Evolutionary conservation across 129 eudicot species (phyloP).

Genomic region (Pulicaria dysenterica): DNA sequence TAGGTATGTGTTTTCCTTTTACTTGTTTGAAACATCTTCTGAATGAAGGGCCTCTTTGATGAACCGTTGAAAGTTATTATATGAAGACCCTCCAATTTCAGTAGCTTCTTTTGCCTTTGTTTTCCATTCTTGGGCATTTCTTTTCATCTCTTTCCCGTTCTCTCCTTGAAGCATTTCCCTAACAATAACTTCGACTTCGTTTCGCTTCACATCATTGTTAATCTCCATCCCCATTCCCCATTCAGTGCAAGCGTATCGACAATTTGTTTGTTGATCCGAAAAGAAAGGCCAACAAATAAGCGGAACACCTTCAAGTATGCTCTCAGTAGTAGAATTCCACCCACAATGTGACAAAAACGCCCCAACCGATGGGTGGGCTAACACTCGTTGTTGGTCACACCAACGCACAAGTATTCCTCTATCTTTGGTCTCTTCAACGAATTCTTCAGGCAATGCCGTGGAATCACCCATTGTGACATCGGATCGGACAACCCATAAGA

Average conservation of each 20-base stretch:
- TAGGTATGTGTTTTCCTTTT: not conserved
- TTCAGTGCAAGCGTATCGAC: constrained; percentile 41
- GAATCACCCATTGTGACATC: constrained; percentile 53
- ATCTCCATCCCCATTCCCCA: constrained; percentile 77
- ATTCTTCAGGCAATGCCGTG: constrained; percentile 30
- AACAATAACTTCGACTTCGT: constrained; percentile 49
- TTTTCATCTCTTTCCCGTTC: constrained; percentile 49
- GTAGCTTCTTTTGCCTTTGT: constrained; percentile 45
- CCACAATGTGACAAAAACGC: constrained; percentile 62
- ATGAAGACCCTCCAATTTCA: constrained; percentile 47
- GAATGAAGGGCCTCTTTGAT: constrained; percentile 35
- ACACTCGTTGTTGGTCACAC: constrained; percentile 59
- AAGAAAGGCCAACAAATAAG: constrained; percentile 64
- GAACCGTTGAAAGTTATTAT: constrained; percentile 39
- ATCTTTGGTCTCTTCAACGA: constrained; percentile 45
- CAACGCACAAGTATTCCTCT: constrained; percentile 47
- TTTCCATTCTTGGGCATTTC: constrained; percentile 54
- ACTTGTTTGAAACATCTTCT: not conserved
- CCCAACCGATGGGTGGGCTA: constrained; percentile 45
- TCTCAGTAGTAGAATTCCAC: constrained; percentile 58
- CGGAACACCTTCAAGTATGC: constrained; percentile 52
- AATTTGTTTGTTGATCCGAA: constrained; percentile 60
- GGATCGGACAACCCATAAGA: constrained; percentile 55
- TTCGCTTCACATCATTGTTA: constrained; percentile 55
- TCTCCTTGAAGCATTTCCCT: constrained; percentile 62